Base-by-base conservation (phyloP, 805 yeast genomes). In the Spathaspora gorwiae region DNA sequence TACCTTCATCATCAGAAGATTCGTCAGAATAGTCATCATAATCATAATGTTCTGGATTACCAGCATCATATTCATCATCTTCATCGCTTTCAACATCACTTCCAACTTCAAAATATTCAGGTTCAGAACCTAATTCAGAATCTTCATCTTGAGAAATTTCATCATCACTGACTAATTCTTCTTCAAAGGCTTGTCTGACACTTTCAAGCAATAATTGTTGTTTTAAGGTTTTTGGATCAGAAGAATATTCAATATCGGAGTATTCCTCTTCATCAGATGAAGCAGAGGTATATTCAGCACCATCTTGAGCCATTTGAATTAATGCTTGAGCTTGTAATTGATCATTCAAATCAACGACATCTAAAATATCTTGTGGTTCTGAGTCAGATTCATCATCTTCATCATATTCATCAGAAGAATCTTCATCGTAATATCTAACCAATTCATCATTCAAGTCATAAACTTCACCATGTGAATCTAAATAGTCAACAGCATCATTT, bases 311-410 rank as follows among this genome's bases (percentile, higher is more conserved):
- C n/a, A 51, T 45, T 45, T 57, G 56, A 34, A 49, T 55, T 39
- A 62, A 51, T 6, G 70, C 70, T 40, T 64, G 61, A 19, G 63
- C 67, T 52, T 66, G 68, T 48, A 68, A 59, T 50, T 61, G 66
- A 44, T 69, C 72, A 48, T 68, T 68, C 60, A 68, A 51, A 57
- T 69, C 74, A 26, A 66, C 55, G 14, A 64, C 51, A 41, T 68
- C 72, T 37, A 57, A 56, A 35, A 55, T 55, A 42, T 66, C 70
- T 47, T 61, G 61, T 36, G 65, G 62, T 44, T 61, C 65, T 33
- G 39, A 48, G 26, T 36, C 39, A 26, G 39, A 36, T 10, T 40
- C 43, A 19, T 8, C 55, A 5, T 42, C 58, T 13, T 53, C 57
- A 15, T 46, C 47, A 30, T 54, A 59, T 30, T 47, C 48, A 31